A percentile compares a stretch with the other conserved stretches of the same genome.
Evolutionary conservation across 306 rosid genomes (phyloP).

Genomic region (Senna tora): DNA sequence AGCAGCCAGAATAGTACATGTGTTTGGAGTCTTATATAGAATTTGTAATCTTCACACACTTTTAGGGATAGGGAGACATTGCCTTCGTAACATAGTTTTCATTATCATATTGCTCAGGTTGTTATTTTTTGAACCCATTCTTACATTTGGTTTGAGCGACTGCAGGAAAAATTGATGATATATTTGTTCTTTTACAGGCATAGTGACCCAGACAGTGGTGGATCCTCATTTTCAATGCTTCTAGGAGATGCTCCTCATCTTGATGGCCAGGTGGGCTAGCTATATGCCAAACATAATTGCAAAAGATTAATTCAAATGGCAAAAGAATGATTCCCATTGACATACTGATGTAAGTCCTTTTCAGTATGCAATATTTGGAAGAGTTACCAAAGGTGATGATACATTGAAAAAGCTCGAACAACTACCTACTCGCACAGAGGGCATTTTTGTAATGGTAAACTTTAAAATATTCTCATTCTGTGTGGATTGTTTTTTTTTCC

Average conservation of each 20-base stretch:
- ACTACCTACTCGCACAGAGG: slow-evolving; percentile 86
- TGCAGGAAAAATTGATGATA: background rate
- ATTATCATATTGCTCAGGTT: slow-evolving; percentile 20
- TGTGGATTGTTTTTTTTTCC: slow-evolving; percentile 11
- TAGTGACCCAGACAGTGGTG: slow-evolving; percentile 80
- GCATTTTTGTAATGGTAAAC: slow-evolving; percentile 90
- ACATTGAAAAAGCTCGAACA: slow-evolving; percentile 81
- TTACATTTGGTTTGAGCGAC: slow-evolving; percentile 28
- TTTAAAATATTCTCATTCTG: slow-evolving; percentile 34
- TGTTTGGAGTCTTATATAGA: slow-evolving; percentile 7
- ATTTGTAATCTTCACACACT: background rate
- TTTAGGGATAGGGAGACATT: background rate
- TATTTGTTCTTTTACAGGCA: slow-evolving; percentile 49
- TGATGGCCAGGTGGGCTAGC: slow-evolving; percentile 64
- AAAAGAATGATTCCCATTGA: slow-evolving; percentile 36
- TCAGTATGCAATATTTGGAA: slow-evolving; percentile 96
- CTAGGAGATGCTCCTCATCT: slow-evolving; percentile 96
- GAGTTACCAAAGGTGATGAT: slow-evolving; percentile 86
- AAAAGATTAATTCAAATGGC: slow-evolving; percentile 24
- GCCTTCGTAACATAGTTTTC: slow-evolving; percentile 18
- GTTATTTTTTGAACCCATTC: slow-evolving; percentile 1
- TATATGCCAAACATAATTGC: slow-evolving; percentile 29
- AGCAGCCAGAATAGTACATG: slow-evolving; percentile 1
- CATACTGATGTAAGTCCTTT: slow-evolving; percentile 39
- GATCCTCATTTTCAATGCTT: slow-evolving; percentile 86